Conservation (phyloP, 2,329 filamentous ascomycete species). For the Epichloe hybrida region DNA sequence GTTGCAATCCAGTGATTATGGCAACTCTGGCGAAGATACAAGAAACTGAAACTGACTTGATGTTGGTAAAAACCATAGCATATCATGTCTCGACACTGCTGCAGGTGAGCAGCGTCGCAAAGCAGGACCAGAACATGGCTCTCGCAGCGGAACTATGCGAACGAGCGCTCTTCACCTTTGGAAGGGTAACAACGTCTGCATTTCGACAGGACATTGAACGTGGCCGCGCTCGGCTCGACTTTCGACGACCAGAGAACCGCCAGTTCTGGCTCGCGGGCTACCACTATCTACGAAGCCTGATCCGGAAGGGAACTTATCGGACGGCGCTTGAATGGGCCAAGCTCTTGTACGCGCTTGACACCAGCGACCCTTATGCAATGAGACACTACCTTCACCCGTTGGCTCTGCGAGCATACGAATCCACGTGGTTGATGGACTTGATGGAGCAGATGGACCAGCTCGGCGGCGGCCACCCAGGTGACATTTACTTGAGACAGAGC, state of each 20-base stretch:
- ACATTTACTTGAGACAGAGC: constrained; percentile 62
- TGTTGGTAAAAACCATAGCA: constrained; percentile 27
- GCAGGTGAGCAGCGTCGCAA: constrained; percentile 83
- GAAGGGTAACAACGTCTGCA: constrained; percentile 71
- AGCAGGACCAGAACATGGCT: constrained; percentile 79
- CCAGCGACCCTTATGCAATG: constrained; percentile 71
- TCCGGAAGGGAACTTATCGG: constrained; percentile 83
- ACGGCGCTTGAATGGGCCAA: constrained; percentile 93
- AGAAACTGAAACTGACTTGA: constrained; percentile 8
- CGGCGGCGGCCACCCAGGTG: constrained; percentile 22
- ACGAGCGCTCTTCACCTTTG: constrained; percentile 83
- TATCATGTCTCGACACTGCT: constrained; percentile 92
- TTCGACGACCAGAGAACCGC: constrained; percentile 70
- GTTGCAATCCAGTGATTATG: too few species aligned
- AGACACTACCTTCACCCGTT: constrained; percentile 71
- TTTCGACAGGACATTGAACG: constrained; percentile 65
- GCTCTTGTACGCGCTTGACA: constrained; percentile 62
- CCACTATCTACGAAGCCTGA: constrained; percentile 73
- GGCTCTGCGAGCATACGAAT: constrained; percentile 67
- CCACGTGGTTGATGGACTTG: constrained; percentile 62
- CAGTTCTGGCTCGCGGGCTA: constrained; percentile 87
- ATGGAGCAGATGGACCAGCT: constrained; percentile 30
- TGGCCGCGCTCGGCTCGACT: constrained; percentile 71
- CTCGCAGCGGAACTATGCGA: constrained; percentile 80
- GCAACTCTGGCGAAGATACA: not conserved